Conservation (phyloP, 2,329 filamentous ascomycete species). For the Fusarium napiforme region DNA sequence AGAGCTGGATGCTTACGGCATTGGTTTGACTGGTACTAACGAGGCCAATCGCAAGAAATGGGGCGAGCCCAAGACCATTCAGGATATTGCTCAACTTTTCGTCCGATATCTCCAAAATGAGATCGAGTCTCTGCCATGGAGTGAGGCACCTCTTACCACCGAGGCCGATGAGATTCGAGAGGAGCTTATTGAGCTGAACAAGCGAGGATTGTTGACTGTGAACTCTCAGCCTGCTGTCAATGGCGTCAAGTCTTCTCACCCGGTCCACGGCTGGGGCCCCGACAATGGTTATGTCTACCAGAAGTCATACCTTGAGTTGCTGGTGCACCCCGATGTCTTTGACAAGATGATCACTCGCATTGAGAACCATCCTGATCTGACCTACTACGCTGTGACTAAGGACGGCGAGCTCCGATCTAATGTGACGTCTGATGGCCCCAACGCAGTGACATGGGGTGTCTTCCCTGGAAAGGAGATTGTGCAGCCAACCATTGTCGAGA, state of each 20-base stretch:
- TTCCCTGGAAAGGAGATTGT: conserved; percentile 99
- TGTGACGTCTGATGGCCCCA: conserved; percentile 84
- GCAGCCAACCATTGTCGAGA: conserved; percentile 99
- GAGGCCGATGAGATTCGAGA: conserved; percentile 84
- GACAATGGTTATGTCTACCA: conserved; percentile 97
- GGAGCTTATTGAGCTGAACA: conserved; percentile 84
- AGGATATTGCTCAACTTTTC: conserved; percentile 86
- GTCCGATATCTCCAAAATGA: conserved; percentile 85
- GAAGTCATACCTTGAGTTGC: conserved; percentile 94
- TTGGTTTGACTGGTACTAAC: conserved; percentile 93
- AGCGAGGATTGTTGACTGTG: conserved; percentile 88
- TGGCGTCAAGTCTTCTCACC: conserved; percentile 86
- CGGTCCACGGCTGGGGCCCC: conserved; percentile 93
- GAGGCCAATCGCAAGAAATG: conserved; percentile 96
- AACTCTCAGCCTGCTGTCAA: conserved; percentile 98
- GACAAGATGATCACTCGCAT: conserved; percentile 81
- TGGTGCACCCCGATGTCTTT: conserved; percentile 84
- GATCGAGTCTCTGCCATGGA: conserved; percentile 90
- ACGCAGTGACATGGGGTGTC: conserved; percentile 99
- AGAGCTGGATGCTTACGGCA: conserved; percentile 92
- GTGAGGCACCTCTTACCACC: conserved; percentile 84
- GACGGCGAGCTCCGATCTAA: conserved; percentile 86
- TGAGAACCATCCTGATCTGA: conserved; percentile 81
- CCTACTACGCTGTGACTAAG: conserved; percentile 93
- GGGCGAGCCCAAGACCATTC: conserved; percentile 83